A percentile compares a stretch with the other conserved stretches of the same genome.
phyloP scores from a whole-genome alignment of 2,329 filamentous ascomycete genomes.

The Fusarium mundagurra region DNA sequence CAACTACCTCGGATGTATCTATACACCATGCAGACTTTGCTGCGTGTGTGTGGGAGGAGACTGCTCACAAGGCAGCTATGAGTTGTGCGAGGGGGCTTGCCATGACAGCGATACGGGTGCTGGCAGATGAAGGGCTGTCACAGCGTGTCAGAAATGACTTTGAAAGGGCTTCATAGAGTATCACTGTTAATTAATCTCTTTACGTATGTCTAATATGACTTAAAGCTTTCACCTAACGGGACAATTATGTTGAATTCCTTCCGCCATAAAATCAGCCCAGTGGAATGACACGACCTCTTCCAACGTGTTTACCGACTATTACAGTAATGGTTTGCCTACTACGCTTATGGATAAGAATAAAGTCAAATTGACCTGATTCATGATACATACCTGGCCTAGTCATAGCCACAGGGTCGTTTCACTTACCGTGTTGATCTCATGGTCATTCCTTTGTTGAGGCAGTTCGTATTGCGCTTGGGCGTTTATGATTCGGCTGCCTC shows the following conservation, averaged over 20 bases:
- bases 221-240: no score
- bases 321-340: no score
- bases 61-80: background rate
- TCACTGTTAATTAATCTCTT: rapidly evolving
- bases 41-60: background rate
- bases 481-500: background rate
- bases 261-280: rapidly evolving
- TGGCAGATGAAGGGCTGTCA: background rate
- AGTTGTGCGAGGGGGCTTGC: background rate
- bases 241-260: background rate
- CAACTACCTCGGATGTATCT: background rate
- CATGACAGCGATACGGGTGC: background rate
- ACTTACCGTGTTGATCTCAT: background rate
- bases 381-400: background rate
- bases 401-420: no score
- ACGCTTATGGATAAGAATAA: no score
- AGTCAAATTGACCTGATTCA: no score
- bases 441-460: background rate
- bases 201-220: rapidly evolving
- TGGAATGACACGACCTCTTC: background rate
- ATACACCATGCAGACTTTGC: background rate
- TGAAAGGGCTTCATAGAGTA: rapidly evolving
- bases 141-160: background rate
- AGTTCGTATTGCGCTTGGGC: background rate
- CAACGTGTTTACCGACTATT: rapidly evolving